Percentiles rank a stretch among this genome's conserved stretches.
phyloP scores from a whole-genome alignment of 768 basidiomycete genomes.

The Rhodotorula diobovata region DNA sequence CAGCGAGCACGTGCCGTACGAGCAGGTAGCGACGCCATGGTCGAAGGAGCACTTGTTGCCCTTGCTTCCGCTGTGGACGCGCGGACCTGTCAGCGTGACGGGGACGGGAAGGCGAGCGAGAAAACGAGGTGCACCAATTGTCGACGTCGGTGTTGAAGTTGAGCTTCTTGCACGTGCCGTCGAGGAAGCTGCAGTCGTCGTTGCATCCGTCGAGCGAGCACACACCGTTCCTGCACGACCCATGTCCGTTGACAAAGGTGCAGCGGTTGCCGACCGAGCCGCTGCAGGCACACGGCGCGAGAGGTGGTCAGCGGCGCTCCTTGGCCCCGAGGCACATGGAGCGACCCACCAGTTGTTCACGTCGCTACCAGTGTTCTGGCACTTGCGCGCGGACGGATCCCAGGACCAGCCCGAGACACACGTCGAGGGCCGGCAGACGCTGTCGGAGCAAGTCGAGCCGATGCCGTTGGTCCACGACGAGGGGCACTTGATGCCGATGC shows the following conservation, averaged over 20 bases:
- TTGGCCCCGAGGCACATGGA: too few species aligned
- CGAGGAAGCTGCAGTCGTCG: constrained; percentile 15
- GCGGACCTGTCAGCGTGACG: not conserved
- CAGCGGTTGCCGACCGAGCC: constrained; percentile 18
- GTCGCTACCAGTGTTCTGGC: constrained; percentile 19
- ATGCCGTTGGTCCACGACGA: constrained; percentile 19
- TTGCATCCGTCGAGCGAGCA: constrained; percentile 24
- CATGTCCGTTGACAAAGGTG: constrained; percentile 5
- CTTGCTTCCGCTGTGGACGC: constrained; percentile 10
- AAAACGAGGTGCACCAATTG: constrained; percentile 22
- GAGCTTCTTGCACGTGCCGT: not conserved
- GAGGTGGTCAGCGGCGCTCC: not conserved
- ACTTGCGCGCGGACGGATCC: constrained; percentile 11
- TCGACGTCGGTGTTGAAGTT: constrained; percentile 12
- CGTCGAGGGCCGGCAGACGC: constrained; percentile 18
- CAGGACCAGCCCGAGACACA: constrained; percentile 26
- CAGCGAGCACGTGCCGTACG: constrained; percentile 9
- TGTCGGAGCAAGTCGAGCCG: constrained; percentile 19
- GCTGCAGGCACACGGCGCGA: not conserved
- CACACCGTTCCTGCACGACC: constrained; percentile 14
- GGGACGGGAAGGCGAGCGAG: not conserved
- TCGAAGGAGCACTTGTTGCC: constrained; percentile 22
- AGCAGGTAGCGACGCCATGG: constrained; percentile 21
- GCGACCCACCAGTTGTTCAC: constrained; percentile 23
- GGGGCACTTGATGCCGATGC: constrained; percentile 22